phyloP scores from a whole-genome alignment of 495 filamentous ascomycete genomes.

The Clavariopsis aquatica region DNA sequence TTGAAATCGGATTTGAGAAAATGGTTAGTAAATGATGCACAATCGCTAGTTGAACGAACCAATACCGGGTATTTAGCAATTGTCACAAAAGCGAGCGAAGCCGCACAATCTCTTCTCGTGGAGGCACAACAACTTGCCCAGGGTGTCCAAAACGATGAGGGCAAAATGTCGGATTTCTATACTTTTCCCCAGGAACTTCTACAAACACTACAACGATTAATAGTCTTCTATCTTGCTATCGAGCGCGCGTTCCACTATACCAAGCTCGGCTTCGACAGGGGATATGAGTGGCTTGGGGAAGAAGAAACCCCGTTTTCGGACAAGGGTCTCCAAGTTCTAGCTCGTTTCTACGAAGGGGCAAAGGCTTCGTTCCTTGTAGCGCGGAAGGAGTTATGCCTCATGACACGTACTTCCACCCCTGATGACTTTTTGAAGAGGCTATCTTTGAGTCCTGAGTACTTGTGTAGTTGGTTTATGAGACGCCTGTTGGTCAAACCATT shows the following conservation, averaged over 20 bases:
- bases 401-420: conserved; percentile 6
- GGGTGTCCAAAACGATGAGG: conserved; percentile 20
- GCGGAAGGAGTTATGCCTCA: conserved; percentile 25
- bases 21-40: conserved; percentile 13
- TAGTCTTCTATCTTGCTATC: conserved; percentile 19
- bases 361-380: conserved; percentile 1
- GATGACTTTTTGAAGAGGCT: conserved; percentile 15
- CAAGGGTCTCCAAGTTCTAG: conserved; percentile 17
- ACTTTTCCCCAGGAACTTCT: conserved; percentile 15
- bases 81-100: conserved; percentile 5
- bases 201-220: conserved; percentile 14
- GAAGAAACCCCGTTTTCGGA: conserved; percentile 8
- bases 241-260: conserved; percentile 27
- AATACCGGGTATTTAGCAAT: conserved; percentile 9
- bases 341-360: conserved; percentile 14
- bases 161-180: conserved; percentile 23
- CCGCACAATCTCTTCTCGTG: not conserved
- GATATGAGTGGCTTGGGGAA: not conserved
- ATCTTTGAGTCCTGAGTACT: conserved; percentile 28
- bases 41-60: conserved; percentile 9
- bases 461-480: conserved; percentile 25
- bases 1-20: conserved; percentile 7
- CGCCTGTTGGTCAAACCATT: conserved; percentile 28
- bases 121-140: conserved; percentile 18
- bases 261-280: not conserved